A percentile compares a stretch with the other conserved stretches of the same genome.
phyloP scores from a whole-genome alignment of 208 protist species.

The Crithidia bombi region DNA sequence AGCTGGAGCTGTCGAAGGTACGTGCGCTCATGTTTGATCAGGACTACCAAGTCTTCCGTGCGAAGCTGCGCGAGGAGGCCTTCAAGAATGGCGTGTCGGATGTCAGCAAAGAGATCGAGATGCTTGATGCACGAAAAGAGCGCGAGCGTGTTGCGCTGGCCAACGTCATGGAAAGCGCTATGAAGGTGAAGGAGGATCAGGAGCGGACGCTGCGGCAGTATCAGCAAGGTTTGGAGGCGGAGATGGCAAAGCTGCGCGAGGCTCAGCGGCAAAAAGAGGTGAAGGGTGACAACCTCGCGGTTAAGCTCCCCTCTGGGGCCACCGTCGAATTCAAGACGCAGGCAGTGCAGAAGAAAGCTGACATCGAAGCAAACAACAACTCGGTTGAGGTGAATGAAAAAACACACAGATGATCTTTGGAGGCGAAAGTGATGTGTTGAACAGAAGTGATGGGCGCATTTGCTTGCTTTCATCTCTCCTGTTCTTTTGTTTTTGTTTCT shows the following conservation, averaged over 20 bases:
- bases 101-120: slow-evolving; percentile 23
- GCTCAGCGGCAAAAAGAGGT: slow-evolving; percentile 18
- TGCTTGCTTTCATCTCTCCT: slow-evolving; percentile 1
- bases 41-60: slow-evolving; percentile 40
- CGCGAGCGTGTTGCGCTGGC: slow-evolving; percentile 22
- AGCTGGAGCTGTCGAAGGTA: slow-evolving; percentile 42
- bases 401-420: too few species aligned
- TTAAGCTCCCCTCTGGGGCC: slow-evolving; percentile 19
- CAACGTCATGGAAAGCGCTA: slow-evolving; percentile 8
- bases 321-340: slow-evolving; percentile 19
- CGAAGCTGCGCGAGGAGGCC: slow-evolving; percentile 40
- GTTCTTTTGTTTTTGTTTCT: slow-evolving; percentile 1
- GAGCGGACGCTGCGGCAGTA: slow-evolving; percentile 23
- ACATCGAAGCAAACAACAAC: slow-evolving; percentile 12
- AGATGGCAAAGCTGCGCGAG: slow-evolving; percentile 28
- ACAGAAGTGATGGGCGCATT: background rate
- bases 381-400: slow-evolving; percentile 7
- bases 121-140: slow-evolving; percentile 28
- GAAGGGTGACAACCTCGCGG: slow-evolving; percentile 14
- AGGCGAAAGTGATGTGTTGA: background rate
- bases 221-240: slow-evolving; percentile 10
- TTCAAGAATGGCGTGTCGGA: slow-evolving; percentile 21
- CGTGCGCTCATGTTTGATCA: slow-evolving; percentile 44
- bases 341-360: background rate
- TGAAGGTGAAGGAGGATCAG: slow-evolving; percentile 14